These are phyloP conservation scores for Pholiota conissans DNA, from an alignment of 768 basidiomycete genomes.

Conservation along the genomic window DNA sequence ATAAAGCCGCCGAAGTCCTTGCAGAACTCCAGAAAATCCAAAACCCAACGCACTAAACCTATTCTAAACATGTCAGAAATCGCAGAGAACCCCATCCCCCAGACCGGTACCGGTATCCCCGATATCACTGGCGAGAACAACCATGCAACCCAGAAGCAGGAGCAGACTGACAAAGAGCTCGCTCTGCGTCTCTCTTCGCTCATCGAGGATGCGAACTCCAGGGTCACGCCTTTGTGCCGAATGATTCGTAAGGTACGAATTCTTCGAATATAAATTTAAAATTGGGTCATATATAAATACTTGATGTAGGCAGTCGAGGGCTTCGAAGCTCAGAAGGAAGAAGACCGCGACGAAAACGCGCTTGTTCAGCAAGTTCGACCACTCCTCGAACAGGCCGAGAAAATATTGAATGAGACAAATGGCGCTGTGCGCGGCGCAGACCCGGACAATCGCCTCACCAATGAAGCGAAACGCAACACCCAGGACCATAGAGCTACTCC, in stretches of 20 bases:
- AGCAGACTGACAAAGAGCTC: constrained; percentile 26
- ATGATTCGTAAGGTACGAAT: constrained; percentile 35
- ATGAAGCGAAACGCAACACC: constrained; percentile 33
- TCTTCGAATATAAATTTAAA: not conserved
- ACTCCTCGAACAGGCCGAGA: constrained; percentile 36
- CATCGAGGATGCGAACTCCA: constrained; percentile 34
- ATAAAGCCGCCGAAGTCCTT: not conserved
- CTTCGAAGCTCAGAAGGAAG: constrained; percentile 32
- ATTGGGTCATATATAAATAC: not conserved
- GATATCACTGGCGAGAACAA: not conserved
- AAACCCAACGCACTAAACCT: not conserved
- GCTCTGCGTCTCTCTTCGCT: constrained; percentile 33
- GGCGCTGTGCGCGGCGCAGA: constrained; percentile 36
- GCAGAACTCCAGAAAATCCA: not conserved
- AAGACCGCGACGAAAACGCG: constrained; percentile 33
- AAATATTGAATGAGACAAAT: constrained; percentile 37
- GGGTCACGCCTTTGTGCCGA: constrained; percentile 28
- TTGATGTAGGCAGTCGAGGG: constrained; percentile 31
- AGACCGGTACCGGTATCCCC: not conserved
- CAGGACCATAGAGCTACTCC: constrained; percentile 36
- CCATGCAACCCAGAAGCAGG: constrained; percentile 15
- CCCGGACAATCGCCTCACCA: constrained; percentile 33
- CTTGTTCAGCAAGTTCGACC: constrained; percentile 36
- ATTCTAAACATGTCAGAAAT: constrained; percentile 2
- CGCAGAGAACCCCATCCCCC: not conserved